These are phyloP conservation scores for Delphinella strobiligena DNA, from an alignment of 2,329 filamentous ascomycete genomes.

Conservation along the genomic window DNA sequence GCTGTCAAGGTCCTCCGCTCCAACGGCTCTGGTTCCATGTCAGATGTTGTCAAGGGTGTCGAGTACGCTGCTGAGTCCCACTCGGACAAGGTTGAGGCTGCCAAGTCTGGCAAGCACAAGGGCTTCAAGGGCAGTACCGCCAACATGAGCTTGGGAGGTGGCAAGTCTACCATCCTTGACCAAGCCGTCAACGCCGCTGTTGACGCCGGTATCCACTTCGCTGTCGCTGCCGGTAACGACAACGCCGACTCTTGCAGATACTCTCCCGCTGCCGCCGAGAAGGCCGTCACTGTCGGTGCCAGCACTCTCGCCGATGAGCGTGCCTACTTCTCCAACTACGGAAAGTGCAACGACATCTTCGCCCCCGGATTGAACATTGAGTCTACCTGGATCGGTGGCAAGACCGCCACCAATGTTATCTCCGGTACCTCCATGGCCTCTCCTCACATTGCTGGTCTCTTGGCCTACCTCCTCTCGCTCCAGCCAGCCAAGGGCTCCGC, in stretches of 20 bases:
- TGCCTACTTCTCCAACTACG: constrained; percentile 99
- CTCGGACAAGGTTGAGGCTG: constrained; percentile 58
- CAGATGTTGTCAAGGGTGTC: constrained; percentile 95
- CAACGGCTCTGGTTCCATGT: constrained; percentile 97
- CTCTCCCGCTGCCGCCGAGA: constrained; percentile 83
- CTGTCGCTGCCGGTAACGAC: constrained; percentile 96
- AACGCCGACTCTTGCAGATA: constrained; percentile 99
- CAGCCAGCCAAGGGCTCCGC: constrained; percentile 84
- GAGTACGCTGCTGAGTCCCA: constrained; percentile 84
- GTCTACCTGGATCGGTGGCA: constrained; percentile 97
- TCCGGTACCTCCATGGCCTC: constrained; percentile 99
- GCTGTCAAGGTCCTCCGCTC: constrained; percentile 97
- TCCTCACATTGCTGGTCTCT: constrained; percentile 87
- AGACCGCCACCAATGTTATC: constrained; percentile 95
- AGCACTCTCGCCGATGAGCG: constrained; percentile 88
- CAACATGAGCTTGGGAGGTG: constrained; percentile 98
- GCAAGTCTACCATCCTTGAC: constrained; percentile 88
- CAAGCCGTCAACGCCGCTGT: constrained; percentile 90
- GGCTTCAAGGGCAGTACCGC: constrained; percentile 97
- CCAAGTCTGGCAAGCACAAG: constrained; percentile 82
- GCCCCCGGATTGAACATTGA: constrained; percentile 92
- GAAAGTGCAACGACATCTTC: constrained; percentile 99
- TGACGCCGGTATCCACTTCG: constrained; percentile 85
- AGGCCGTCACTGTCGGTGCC: constrained; percentile 91
- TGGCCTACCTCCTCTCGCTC: constrained; percentile 96